Base-by-base conservation (phyloP, 768 basidiomycete species). In the Tulasnella sp. region DNA sequence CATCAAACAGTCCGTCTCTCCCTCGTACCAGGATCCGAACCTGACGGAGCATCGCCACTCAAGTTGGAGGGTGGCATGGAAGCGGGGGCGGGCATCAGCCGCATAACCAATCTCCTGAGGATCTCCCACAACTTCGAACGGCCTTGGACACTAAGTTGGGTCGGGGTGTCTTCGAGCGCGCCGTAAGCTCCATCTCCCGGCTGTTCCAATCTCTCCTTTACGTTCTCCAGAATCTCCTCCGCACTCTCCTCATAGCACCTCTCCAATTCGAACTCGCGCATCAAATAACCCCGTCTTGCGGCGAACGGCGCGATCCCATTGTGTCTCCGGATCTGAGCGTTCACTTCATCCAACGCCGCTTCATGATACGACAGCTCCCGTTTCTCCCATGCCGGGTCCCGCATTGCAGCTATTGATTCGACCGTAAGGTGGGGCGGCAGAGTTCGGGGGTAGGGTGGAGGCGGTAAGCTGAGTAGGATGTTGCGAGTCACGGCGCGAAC, bases 221-320 rank as follows among this genome's bases (percentile, higher is more conserved):
- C 83, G 28, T 86, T 89, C 76, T 83, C 81, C 79, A 90, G 81
- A 79, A 94, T 90, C 14, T 89, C 90, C 80, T 89, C 89, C 7
- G 85, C 90, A 58, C 88, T 88, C 8, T 88, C 89, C 42, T 87
- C 84, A 83, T 89, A 93, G 69, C 89, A 84, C 82, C 85, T 88
- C 80, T 88, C 88, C 16, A 96, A 87, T 86, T 96, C 95, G 28
- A 84, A 86, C 12, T 87, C 87, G 34, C 90, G 89, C 34, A 87
- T 85, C 81, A 93, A 89, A 81, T 92, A 90, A 5, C 90, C 87
- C 73, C 93, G 87, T 28, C 94, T 89, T n/a, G 93, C 94, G 6
- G 91, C 87, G 83, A 93, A 93, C 1, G 94, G 95, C 18, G 95
- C 95, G 69, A 93, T 84, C 9, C 89, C 92, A 84, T 96, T 96